Evolutionary conservation across 768 basidiomycete species (phyloP).

Genomic region (Kwoniella botswanensis): DNA sequence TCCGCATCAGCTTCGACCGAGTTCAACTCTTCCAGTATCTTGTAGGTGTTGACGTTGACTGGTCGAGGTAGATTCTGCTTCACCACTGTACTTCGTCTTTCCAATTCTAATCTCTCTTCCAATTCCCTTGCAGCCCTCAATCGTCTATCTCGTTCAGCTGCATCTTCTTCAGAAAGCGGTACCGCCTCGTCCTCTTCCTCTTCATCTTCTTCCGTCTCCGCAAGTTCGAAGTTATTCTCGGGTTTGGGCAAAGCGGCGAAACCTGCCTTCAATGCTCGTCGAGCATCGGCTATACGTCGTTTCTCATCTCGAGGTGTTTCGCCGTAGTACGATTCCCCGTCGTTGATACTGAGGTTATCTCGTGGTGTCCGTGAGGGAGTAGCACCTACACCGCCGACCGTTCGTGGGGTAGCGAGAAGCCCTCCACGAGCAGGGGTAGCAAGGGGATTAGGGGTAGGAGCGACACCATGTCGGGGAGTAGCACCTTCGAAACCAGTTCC

Average conservation of each 20-base stretch:
- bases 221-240: slow-evolving; percentile 95
- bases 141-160: slow-evolving; percentile 84
- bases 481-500: slow-evolving; percentile 94
- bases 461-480: slow-evolving; percentile 86
- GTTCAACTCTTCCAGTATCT: slow-evolving; percentile 67
- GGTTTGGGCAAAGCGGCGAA: slow-evolving; percentile 86
- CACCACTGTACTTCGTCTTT: slow-evolving; percentile 78
- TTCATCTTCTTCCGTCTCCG: slow-evolving; percentile 86
- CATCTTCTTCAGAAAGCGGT: slow-evolving; percentile 75
- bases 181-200: slow-evolving; percentile 59
- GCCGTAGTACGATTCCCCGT: slow-evolving; percentile 65
- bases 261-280: slow-evolving; percentile 76
- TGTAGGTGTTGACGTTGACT: slow-evolving; percentile 73
- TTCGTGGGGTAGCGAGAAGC: slow-evolving; percentile 64
- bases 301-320: slow-evolving; percentile 80
- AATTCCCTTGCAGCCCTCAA: slow-evolving; percentile 71
- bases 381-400: slow-evolving; percentile 58
- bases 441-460: slow-evolving; percentile 95
- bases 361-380: slow-evolving; percentile 95
- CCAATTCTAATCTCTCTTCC: slow-evolving; percentile 78
- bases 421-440: slow-evolving; percentile 77
- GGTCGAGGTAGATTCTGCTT: slow-evolving; percentile 85
- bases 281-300: slow-evolving; percentile 67
- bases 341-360: slow-evolving; percentile 88
- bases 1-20: slow-evolving; percentile 59